Conservation (phyloP, 805 yeast species). For the Pichia scutulata region DNA sequence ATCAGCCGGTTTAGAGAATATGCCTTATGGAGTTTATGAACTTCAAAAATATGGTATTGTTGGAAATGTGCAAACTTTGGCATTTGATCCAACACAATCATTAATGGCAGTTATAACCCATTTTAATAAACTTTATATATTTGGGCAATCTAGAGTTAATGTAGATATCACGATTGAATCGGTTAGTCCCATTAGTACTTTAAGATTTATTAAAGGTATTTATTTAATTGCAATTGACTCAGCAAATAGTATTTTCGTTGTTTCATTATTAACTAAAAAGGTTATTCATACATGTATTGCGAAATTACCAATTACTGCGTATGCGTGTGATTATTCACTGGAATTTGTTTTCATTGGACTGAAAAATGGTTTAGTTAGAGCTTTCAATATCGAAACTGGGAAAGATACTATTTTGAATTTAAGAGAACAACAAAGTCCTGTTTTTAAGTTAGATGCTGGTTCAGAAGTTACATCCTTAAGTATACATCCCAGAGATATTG, state of each 20-base stretch:
- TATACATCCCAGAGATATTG: constrained; percentile 87
- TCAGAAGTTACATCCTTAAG: constrained; percentile 55
- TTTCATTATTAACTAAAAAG: constrained; percentile 59
- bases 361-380: constrained; percentile 61
- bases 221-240: constrained; percentile 69
- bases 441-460: constrained; percentile 45
- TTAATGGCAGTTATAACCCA: constrained; percentile 75
- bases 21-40: constrained; percentile 25
- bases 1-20: constrained; percentile 26
- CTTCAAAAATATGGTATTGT: constrained; percentile 45
- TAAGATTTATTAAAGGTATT: constrained; percentile 71
- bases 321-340: constrained; percentile 76
- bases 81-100: constrained; percentile 85
- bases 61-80: constrained; percentile 59
- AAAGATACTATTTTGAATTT: constrained; percentile 55
- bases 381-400: constrained; percentile 80
- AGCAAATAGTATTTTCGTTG: constrained; percentile 52
- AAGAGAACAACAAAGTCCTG: constrained; percentile 61
- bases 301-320: constrained; percentile 58
- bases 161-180: constrained; percentile 50
- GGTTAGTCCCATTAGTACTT: constrained; percentile 40
- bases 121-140: constrained; percentile 62
- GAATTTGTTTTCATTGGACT: constrained; percentile 84
- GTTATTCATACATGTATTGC: constrained; percentile 54
- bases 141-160: constrained; percentile 78